These are phyloP conservation scores for Yamadazyma tumulicola DNA, from an alignment of 805 yeast genomes.

Conservation along the genomic window DNA sequence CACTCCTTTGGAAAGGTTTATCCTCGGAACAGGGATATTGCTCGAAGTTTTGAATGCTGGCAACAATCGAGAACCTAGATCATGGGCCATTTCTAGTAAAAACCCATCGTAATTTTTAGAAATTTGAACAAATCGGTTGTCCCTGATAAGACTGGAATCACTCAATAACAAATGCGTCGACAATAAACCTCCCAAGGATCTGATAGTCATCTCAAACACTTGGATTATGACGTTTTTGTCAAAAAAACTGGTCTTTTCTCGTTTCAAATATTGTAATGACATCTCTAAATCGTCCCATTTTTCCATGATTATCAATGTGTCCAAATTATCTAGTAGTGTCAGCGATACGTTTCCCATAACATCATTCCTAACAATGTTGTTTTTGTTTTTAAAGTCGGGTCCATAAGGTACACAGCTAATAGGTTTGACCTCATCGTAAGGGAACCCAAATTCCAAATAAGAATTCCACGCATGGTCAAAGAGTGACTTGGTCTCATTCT, in stretches of 20 bases:
- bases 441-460: conserved; percentile 69
- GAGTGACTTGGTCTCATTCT: conserved; percentile 48
- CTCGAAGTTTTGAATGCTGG: conserved; percentile 65
- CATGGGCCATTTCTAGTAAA: conserved; percentile 66
- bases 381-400: conserved; percentile 52
- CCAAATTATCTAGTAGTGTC: conserved; percentile 76
- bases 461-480: conserved; percentile 75
- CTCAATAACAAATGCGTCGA: conserved; percentile 62
- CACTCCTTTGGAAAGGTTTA: conserved; percentile 60
- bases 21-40: conserved; percentile 76
- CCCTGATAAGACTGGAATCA: conserved; percentile 16
- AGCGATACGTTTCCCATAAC: conserved; percentile 80
- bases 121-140: conserved; percentile 31
- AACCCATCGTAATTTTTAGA: conserved; percentile 60
- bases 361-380: conserved; percentile 67
- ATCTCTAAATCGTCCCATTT: conserved; percentile 52
- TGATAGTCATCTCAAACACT: conserved; percentile 81
- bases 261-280: conserved; percentile 25
- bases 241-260: conserved; percentile 46
- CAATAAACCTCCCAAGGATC: conserved; percentile 78
- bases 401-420: conserved; percentile 65
- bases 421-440: conserved; percentile 80
- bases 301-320: conserved; percentile 71
- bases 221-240: conserved; percentile 71
- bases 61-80: conserved; percentile 66